phyloP scores from a whole-genome alignment of 805 yeast genomes.

The Wickerhamomyces strasburgensis region DNA sequence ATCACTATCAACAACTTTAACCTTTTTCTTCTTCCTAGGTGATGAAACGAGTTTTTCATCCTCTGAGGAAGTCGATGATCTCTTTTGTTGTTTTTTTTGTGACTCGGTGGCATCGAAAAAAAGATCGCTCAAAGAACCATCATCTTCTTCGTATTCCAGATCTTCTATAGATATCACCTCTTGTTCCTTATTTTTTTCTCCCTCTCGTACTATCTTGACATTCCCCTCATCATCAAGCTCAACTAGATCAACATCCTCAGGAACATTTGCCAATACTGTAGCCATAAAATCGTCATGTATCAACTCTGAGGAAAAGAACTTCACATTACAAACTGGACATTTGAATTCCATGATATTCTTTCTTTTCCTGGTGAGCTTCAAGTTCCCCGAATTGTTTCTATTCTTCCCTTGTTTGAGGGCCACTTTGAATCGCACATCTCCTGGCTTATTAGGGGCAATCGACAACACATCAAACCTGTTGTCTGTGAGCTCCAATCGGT shows the following conservation, averaged over 20 bases:
- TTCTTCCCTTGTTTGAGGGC: slow-evolving; percentile 1
- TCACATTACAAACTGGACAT: slow-evolving; percentile 19
- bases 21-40: slow-evolving; percentile 3
- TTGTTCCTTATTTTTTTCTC: not conserved
- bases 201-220: slow-evolving; percentile 7
- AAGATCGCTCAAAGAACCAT: not conserved
- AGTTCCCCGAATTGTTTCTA: not conserved
- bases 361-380: slow-evolving; percentile 12
- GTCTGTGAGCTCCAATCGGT: slow-evolving; percentile 1
- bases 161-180: slow-evolving; percentile 9
- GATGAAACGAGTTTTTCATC: not conserved
- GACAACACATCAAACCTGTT: not conserved
- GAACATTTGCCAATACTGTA: slow-evolving; percentile 5
- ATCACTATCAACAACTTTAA: slow-evolving; percentile 9
- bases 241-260: slow-evolving; percentile 2
- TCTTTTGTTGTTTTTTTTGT: not conserved
- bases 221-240: slow-evolving; percentile 14
- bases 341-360: not conserved
- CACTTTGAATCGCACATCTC: slow-evolving; percentile 6
- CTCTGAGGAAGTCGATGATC: too few relatives aligned
- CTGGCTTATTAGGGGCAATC: not conserved
- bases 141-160: not conserved
- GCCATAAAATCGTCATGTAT: slow-evolving; percentile 20
- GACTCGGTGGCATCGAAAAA: not conserved
- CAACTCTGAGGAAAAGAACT: slow-evolving; percentile 11